A percentile compares a stretch with the other conserved stretches of the same genome.
Evolutionary conservation across 148 eudicot genomes (phyloP).

Genomic region (Pharnaceum exiguum): DNA sequence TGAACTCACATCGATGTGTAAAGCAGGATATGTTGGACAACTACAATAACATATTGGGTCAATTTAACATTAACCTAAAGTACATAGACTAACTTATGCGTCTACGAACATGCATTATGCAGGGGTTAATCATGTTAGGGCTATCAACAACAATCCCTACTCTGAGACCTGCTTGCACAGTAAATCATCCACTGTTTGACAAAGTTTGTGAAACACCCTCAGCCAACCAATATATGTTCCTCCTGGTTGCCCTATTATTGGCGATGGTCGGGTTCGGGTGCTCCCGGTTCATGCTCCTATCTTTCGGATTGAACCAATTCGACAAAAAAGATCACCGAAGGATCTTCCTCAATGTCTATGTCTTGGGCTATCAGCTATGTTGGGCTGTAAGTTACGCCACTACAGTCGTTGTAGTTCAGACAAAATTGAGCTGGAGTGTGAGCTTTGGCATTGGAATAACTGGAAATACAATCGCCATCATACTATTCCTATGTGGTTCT

Average conservation of each 20-base stretch:
- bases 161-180: constrained; percentile 4
- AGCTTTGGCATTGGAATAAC: constrained; percentile 10
- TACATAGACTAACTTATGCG: too few species aligned
- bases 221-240: background rate
- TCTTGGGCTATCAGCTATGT: background rate
- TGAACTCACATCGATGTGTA: too few species aligned
- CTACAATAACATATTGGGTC: too few species aligned
- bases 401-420: background rate
- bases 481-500: constrained; percentile 1
- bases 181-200: too few species aligned
- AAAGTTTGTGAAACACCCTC: constrained; percentile 1
- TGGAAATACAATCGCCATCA: constrained; percentile 1
- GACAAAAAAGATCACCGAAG: constrained; percentile 1
- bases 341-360: constrained; percentile 4
- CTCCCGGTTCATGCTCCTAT: constrained; percentile 2
- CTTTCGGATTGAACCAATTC: constrained; percentile 8
- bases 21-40: too few species aligned
- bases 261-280: constrained; percentile 3
- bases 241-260: background rate
- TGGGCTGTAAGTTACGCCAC: background rate
- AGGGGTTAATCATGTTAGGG: constrained; percentile 10
- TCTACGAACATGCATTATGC: too few species aligned
- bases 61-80: too few species aligned
- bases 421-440: constrained; percentile 1
- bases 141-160: background rate